These are phyloP conservation scores for Mycosphaerella arachidis DNA, from an alignment of 2,329 filamentous ascomycete species.

Conservation along the genomic window DNA sequence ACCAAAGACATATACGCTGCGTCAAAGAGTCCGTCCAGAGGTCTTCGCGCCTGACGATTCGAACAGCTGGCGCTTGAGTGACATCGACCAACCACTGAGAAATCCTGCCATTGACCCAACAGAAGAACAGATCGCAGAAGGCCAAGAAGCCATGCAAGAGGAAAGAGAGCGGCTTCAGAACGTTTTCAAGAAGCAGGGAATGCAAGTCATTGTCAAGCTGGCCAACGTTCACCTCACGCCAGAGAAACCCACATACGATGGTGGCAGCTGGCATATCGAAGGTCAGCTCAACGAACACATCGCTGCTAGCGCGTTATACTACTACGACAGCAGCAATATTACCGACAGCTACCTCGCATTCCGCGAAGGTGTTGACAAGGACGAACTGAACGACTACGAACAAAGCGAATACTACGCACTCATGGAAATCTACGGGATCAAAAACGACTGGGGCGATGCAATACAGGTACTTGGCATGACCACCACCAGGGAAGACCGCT, in stretches of 20 bases:
- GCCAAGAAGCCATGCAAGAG: neutral
- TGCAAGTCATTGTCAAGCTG: conserved; percentile 62
- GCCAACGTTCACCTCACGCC: conserved; percentile 56
- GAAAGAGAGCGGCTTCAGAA: neutral
- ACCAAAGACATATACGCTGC: neutral
- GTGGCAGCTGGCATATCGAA: conserved; percentile 52
- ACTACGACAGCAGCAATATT: conserved; percentile 58
- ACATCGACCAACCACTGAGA: neutral
- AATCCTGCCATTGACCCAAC: neutral
- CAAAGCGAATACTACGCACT: conserved; percentile 12
- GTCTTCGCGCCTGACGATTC: neutral
- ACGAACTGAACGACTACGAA: neutral
- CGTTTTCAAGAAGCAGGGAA: conserved; percentile 36
- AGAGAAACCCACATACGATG: conserved; percentile 50
- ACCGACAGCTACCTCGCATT: conserved; percentile 50
- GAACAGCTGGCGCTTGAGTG: neutral
- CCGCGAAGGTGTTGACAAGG: conserved; percentile 32
- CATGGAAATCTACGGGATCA: conserved; percentile 30
- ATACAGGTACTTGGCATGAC: conserved; percentile 48
- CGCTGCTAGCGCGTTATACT: conserved; percentile 58
- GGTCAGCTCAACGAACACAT: conserved; percentile 57
- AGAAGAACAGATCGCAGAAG: neutral
- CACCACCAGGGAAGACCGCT: conserved; percentile 43
- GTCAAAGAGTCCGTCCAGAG: neutral
- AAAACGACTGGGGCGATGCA: conserved; percentile 18